A percentile compares a stretch with the other conserved stretches of the same genome.
phyloP scores from a whole-genome alignment of 257 asterid genomes.

The Cinchona pubescens region DNA sequence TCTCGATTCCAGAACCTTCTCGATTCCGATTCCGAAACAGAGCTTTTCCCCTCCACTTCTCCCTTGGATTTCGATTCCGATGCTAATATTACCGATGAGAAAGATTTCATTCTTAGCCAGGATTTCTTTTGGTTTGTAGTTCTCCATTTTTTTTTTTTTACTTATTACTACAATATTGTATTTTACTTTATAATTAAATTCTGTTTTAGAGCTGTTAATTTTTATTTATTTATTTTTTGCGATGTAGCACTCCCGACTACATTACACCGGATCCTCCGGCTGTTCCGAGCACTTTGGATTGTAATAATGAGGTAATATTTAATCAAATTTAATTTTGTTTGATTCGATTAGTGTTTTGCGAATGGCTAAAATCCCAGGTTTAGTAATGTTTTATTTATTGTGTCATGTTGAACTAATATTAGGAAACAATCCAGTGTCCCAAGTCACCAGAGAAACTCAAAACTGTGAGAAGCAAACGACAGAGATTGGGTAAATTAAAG shows the following conservation, averaged over 20 bases:
- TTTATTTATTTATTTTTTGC: background rate
- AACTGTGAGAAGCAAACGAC: background rate
- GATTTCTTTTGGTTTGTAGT: conserved; percentile 83
- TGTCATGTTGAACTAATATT: background rate
- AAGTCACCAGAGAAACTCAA: conserved; percentile 67
- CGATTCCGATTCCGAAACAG: conserved; percentile 36
- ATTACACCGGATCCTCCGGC: conserved; percentile 80
- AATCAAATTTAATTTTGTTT: conserved; percentile 1
- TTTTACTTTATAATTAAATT: background rate
- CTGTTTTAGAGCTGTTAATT: background rate
- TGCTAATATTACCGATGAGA: conserved; percentile 33
- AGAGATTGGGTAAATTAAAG: background rate
- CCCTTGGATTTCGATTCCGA: conserved; percentile 35
- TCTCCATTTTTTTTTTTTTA: background rate
- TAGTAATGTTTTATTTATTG: background rate
- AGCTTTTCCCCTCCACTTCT: conserved; percentile 14
- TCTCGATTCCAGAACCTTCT: conserved; percentile 49
- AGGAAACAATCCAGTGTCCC: conserved; percentile 72
- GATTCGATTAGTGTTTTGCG: no score
- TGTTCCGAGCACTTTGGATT: conserved; percentile 31
- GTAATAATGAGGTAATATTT: conserved; percentile 32
- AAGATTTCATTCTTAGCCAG: conserved; percentile 84
- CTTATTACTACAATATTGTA: background rate
- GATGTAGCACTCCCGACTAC: conserved; percentile 81
- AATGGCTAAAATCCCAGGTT: background rate